Evolutionary conservation across 2,329 filamentous ascomycete species (phyloP).

Genomic region (Gyromitra esculenta): DNA sequence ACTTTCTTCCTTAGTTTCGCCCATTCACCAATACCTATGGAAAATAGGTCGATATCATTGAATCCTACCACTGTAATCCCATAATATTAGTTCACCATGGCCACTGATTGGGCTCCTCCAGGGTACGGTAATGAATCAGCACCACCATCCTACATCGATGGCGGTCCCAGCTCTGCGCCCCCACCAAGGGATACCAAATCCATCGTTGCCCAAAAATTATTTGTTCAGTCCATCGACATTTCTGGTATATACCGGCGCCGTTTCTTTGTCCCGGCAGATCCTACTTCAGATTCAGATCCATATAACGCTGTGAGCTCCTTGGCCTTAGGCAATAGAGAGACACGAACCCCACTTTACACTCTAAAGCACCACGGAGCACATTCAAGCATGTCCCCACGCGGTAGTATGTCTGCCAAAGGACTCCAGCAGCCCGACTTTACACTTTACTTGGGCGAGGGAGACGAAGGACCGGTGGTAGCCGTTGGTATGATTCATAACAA

Average conservation of each 20-base stretch:
- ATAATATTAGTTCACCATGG: not conserved
- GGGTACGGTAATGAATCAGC: slow-evolving; percentile 5
- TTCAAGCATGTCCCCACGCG: slow-evolving; percentile 17
- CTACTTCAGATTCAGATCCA: not conserved
- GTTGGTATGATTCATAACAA: slow-evolving; percentile 20
- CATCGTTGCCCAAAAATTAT: slow-evolving; percentile 16
- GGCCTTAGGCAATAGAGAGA: slow-evolving; percentile 5
- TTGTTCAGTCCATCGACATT: slow-evolving; percentile 30
- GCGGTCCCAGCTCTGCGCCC: not conserved
- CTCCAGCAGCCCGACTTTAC: slow-evolving; percentile 28
- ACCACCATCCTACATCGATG: slow-evolving; percentile 29
- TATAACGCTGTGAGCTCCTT: not conserved
- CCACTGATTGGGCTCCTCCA: not conserved
- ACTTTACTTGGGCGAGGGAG: slow-evolving; percentile 23
- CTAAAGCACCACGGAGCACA: slow-evolving; percentile 22
- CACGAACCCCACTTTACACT: slow-evolving; percentile 24
- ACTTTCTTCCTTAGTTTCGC: not conserved
- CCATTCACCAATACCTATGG: not conserved
- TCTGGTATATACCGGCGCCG: slow-evolving; percentile 27
- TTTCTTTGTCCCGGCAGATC: slow-evolving; percentile 18
- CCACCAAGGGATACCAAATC: slow-evolving; percentile 1
- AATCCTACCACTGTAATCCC: not conserved
- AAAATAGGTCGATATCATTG: not conserved
- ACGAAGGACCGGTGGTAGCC: slow-evolving; percentile 21
- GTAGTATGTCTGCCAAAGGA: slow-evolving; percentile 16